Percentiles rank a stretch among this genome's conserved stretches.
phyloP scores from a whole-genome alignment of 2,329 filamentous ascomycete genomes.

The Aureobasidium sp. region DNA sequence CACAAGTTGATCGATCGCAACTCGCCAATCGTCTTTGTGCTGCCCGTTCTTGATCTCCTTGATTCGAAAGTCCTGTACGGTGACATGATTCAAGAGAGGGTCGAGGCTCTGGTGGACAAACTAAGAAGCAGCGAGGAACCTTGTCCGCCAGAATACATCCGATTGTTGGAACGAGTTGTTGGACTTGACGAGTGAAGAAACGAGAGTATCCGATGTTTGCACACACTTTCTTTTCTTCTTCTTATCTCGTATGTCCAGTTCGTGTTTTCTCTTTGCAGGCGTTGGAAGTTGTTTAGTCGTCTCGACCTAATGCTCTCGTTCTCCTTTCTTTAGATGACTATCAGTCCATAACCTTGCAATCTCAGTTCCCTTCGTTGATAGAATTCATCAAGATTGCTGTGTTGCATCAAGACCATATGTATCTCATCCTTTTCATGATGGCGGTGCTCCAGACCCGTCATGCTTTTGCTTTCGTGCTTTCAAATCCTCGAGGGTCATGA shows the following conservation, averaged over 20 bases:
- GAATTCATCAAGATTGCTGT: background rate
- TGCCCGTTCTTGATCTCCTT: background rate
- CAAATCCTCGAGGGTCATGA: background rate
- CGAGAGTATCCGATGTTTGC: background rate
- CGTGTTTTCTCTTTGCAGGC: background rate
- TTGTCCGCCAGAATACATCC: background rate
- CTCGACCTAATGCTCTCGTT: background rate
- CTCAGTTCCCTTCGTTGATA: background rate
- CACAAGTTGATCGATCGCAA: background rate
- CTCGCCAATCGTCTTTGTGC: background rate
- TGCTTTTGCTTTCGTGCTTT: background rate
- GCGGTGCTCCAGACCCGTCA: background rate
- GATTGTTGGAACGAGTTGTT: background rate
- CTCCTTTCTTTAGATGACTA: background rate
- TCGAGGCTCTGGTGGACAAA: background rate
- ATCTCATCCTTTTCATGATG: background rate
- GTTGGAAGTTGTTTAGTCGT: background rate
- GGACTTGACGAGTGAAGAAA: background rate
- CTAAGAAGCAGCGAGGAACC: background rate
- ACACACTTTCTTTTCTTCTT: background rate
- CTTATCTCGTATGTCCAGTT: background rate
- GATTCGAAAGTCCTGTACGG: background rate
- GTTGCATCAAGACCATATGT: background rate
- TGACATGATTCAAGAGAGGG: background rate
- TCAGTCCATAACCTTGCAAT: background rate